Base-by-base conservation (phyloP, 306 rosid species). In the Acacia acuminata region DNA sequence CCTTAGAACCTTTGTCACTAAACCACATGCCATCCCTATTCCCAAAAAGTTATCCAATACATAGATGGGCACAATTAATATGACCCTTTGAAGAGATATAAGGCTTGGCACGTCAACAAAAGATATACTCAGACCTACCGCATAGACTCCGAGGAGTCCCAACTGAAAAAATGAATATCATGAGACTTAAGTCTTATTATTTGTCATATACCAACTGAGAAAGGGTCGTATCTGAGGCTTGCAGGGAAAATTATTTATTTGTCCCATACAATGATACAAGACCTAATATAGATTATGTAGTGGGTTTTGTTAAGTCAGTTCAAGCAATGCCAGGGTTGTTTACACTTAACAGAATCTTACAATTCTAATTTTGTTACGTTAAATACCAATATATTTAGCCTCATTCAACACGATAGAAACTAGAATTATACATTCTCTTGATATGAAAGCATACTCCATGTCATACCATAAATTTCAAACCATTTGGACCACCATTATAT, bases 401-500 rank as follows among this genome's bases (percentile, higher is more conserved):
- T 51, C 58, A 17, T 51, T 51, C 22, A 51, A 51, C 22, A 17
- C 58, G 17, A 51, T 5, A 15, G 17, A 51, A 51, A 51, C 58
- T 51, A 51, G 22, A 51, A 51, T 51, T 17, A 4, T 5, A 50
- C 56, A 50, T 50, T 50, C 20, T 50, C 19, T 42, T 16, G 10
- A 7, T 7, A 50, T 30, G 64, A 16, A 71, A n/a, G 36, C 15
- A 67, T 71, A 38, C 51, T 73, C 27, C 48, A 34, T 77, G 72
- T 71, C 82, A 63, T 34, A 44, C 30, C 34, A n/a, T 48, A 78
- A 20, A 63, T 12, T 72, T 63, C 44, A 48, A 58, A 71, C 61
- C 60, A 61, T 61, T 11, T 24, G 7, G 20, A 77, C 44, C 24
- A 73, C 64, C 60, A 64, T 60, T 17, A 24, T 22, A 34, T 19